Evolutionary conservation across 768 basidiomycete species (phyloP), one percentile per base, ranked within the genome.

Genomic region (Leucosporidium creatinivorum): DNA sequence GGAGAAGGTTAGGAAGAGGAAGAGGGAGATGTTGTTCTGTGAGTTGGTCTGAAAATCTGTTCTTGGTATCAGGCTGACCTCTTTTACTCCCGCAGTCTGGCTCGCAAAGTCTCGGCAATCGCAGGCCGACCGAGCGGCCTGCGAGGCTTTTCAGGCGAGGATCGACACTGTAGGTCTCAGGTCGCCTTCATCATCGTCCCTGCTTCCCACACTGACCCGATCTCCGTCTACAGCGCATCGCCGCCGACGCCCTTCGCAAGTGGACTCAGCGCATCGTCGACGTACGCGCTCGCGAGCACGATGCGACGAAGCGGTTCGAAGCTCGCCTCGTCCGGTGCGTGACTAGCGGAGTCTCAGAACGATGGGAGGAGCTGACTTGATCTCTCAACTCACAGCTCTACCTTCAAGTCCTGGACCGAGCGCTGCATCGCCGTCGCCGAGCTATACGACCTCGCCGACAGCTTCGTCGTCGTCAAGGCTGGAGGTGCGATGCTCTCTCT

Each of bases 231-330:
- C 63, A 70, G 69, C 51, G 58, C 33, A 23, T 58, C 5, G 9
- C 55, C 15, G 6, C 47, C 8, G 19, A 48, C 7, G 4, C 66
- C 0, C 15, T 70, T 1, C 9, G 26, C 4, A 36, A 25, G 2
- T 71, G 70, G 70, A 57, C 49, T 12, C 21, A 33, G 3, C 65
- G 62, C 21, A 55, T 70, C 44, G 39, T 59, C 58, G 58, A 39
- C 18, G 6, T 59, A 26, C 39, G 36, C 4, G 33, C 33, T n/a
- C 33, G 58, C 25, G 58, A 59, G 39, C 39, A 44, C 39, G 39
- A 44, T 44, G 39, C 39, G 8, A 44, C 6, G 13, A 13, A 9
- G 39, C 39, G 8, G 10, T 44, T 44, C 39, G 39, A 44, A 44
- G 39, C 39, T 44, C 39, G 39, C 39, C 39, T 44, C 39, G 39